A percentile compares a stretch with the other conserved stretches of the same genome.
These are phyloP conservation scores for Protomyces inouyei DNA, from an alignment of 1,139 yeast species.

Conservation along the genomic window DNA sequence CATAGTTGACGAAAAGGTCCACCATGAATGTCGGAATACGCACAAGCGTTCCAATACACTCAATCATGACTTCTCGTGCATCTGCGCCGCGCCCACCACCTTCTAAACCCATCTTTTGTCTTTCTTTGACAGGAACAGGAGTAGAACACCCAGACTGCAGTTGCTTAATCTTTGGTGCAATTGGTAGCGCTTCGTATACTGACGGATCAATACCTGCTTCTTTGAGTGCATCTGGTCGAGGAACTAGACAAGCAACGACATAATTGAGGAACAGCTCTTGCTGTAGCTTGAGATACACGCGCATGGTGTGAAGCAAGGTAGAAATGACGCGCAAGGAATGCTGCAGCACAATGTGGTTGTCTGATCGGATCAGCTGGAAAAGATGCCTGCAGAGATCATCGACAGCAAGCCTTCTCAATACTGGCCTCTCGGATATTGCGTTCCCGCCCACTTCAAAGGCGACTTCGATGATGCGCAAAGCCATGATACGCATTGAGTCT, in stretches of 20 bases:
- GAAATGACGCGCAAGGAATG: slow-evolving; percentile 72
- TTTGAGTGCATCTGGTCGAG: slow-evolving; percentile 39
- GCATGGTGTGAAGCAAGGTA: slow-evolving; percentile 46
- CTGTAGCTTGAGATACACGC: slow-evolving; percentile 42
- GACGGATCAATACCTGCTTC: slow-evolving; percentile 43
- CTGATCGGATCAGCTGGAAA: slow-evolving; percentile 71
- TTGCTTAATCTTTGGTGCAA: slow-evolving; percentile 38
- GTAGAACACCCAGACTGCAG: slow-evolving; percentile 34
- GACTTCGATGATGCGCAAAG: slow-evolving; percentile 66
- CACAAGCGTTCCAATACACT: slow-evolving; percentile 71
- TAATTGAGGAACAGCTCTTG: slow-evolving; percentile 44
- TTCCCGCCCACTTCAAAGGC: slow-evolving; percentile 80
- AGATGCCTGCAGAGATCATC: slow-evolving; percentile 80
- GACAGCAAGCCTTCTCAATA: slow-evolving; percentile 62
- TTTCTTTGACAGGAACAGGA: slow-evolving; percentile 34
- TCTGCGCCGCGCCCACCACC: slow-evolving; percentile 41
- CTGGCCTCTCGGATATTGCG: slow-evolving; percentile 59
- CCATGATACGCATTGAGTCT: slow-evolving; percentile 79
- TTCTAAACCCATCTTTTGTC: slow-evolving; percentile 33
- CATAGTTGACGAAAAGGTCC: slow-evolving; percentile 72
- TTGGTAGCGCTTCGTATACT: slow-evolving; percentile 44
- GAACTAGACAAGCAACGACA: slow-evolving; percentile 40
- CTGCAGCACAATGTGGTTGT: slow-evolving; percentile 60
- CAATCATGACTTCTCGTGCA: slow-evolving; percentile 75
- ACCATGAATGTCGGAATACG: slow-evolving; percentile 76